A percentile compares a stretch with the other conserved stretches of the same genome.
Conservation (phyloP, 441 rosid genomes). For the Erodium texanum region DNA sequence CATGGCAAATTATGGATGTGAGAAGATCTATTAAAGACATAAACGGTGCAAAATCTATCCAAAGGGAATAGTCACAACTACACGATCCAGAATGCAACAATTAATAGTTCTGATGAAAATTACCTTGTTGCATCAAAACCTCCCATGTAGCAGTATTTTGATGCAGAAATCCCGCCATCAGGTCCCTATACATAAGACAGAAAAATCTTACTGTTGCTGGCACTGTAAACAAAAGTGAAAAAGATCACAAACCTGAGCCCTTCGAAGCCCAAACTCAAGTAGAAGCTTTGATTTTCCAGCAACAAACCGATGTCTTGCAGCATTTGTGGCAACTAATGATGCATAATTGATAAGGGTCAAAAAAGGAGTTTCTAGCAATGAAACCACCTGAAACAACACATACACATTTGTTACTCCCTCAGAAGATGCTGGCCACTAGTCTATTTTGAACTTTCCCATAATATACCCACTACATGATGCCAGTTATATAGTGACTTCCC, state of each 20-base stretch:
- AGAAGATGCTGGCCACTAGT: background rate
- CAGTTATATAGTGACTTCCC: too few species aligned
- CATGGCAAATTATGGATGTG: too few species aligned
- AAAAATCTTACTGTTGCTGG: background rate
- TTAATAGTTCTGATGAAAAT: slow-evolving; percentile 10
- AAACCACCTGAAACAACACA: slow-evolving; percentile 51
- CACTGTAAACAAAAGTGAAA: slow-evolving; percentile 10
- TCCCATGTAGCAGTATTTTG: slow-evolving; percentile 93
- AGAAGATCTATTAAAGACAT: background rate
- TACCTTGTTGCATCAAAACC: slow-evolving; percentile 99
- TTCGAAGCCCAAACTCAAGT: slow-evolving; percentile 85
- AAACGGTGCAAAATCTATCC: background rate
- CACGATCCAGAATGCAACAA: background rate
- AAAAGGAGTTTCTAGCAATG: slow-evolving; percentile 85
- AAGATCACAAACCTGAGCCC: slow-evolving; percentile 67
- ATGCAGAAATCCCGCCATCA: slow-evolving; percentile 90
- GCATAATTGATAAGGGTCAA: slow-evolving; percentile 79
- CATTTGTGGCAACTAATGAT: slow-evolving; percentile 85
- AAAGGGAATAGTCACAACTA: background rate
- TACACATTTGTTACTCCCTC: background rate
- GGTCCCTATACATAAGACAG: slow-evolving; percentile 59
- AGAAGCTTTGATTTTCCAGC: slow-evolving; percentile 69
- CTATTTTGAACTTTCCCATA: background rate
- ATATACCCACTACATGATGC: too few species aligned
- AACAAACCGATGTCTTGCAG: slow-evolving; percentile 84